A percentile compares a stretch with the other conserved stretches of the same genome.
Evolutionary conservation across 257 asterid species (phyloP).

Genomic region (Jasminum sambac): DNA sequence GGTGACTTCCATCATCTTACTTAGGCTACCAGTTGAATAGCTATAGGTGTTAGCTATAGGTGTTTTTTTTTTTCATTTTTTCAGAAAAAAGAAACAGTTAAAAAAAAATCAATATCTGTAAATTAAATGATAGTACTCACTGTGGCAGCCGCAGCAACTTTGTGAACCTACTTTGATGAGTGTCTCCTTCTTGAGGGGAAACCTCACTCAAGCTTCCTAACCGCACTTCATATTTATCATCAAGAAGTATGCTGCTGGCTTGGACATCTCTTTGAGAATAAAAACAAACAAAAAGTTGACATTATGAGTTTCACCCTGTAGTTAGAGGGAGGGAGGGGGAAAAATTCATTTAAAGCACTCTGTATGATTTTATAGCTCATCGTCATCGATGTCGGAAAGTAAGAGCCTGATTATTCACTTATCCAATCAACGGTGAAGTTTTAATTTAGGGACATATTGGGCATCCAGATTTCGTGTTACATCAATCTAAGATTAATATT

Average conservation of each 20-base stretch:
- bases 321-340: neutral
- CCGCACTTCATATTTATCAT: slow-evolving; percentile 84
- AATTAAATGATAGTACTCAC: slow-evolving; percentile 43
- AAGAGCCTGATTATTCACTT: neutral
- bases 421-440: neutral
- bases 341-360: neutral
- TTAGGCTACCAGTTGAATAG: neutral
- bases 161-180: slow-evolving; percentile 61
- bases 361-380: neutral
- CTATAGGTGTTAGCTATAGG: neutral
- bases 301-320: slow-evolving; percentile 1
- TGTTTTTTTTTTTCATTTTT: no score
- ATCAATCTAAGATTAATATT: neutral
- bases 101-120: neutral
- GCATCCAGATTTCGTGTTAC: neutral
- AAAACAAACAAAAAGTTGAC: slow-evolving; percentile 16
- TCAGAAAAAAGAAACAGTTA: no score
- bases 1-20: neutral
- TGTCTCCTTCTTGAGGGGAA: slow-evolving; percentile 69
- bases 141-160: slow-evolving; percentile 66
- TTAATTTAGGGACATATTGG: neutral
- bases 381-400: neutral
- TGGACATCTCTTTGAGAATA: slow-evolving; percentile 63
- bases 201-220: slow-evolving; percentile 80
- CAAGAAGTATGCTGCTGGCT: slow-evolving; percentile 90